phyloP scores from a whole-genome alignment of 192 early-diverging fungal genomes.

The Linnemannia exigua region DNA sequence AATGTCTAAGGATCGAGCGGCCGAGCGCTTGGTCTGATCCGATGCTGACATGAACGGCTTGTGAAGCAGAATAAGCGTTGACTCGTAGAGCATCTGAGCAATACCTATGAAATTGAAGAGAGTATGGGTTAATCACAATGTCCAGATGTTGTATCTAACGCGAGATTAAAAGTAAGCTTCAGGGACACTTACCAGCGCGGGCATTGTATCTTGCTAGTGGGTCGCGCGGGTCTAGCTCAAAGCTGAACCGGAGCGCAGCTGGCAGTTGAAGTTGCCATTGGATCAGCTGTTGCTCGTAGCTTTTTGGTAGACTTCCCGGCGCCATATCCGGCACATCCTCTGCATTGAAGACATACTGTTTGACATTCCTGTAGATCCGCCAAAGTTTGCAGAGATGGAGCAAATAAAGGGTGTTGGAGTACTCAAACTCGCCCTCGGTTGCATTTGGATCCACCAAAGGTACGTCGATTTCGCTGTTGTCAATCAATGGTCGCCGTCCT shows the following conservation, averaged over 20 bases:
- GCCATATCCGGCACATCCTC: constrained; percentile 45
- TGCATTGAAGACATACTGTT: constrained; percentile 46
- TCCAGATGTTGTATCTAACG: background rate
- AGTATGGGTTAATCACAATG: background rate
- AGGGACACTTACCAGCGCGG: constrained; percentile 22
- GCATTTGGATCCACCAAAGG: constrained; percentile 21
- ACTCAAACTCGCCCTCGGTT: constrained; percentile 38
- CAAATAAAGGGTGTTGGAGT: constrained; percentile 42
- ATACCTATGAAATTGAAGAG: constrained; percentile 14
- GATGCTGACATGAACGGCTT: constrained; percentile 29
- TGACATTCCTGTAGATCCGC: constrained; percentile 46
- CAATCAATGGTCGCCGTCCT: constrained; percentile 39
- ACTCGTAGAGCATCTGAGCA: constrained; percentile 46
- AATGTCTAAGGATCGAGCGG: constrained; percentile 40
- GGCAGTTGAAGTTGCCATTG: constrained; percentile 53
- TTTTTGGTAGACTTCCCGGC: constrained; percentile 46
- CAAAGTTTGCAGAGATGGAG: constrained; percentile 46
- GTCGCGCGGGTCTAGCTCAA: constrained; percentile 29
- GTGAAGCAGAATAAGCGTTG: constrained; percentile 44
- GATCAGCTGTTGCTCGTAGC: constrained; percentile 46
- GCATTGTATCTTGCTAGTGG: constrained; percentile 34
- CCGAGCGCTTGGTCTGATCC: constrained; percentile 14
- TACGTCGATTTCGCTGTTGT: constrained; percentile 48
- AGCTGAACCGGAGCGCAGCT: constrained; percentile 39
- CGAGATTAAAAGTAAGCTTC: background rate